These are phyloP conservation scores for Soucietia sequanensis DNA, from an alignment of 805 yeast species.

Conservation along the genomic window DNA sequence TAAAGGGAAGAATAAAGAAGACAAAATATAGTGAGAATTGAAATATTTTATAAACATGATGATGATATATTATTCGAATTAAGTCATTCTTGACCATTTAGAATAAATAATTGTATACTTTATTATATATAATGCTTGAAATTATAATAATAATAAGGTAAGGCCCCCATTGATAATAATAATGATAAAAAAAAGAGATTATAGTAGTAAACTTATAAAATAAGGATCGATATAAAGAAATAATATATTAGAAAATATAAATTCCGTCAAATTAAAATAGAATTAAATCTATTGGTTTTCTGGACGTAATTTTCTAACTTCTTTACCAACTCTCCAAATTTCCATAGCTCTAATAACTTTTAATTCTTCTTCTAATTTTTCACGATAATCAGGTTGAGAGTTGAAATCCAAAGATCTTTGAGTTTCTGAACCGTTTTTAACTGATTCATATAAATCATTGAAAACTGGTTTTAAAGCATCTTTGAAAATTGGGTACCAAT, in stretches of 20 bases:
- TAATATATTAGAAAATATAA: constrained; percentile 3
- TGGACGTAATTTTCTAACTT: constrained; percentile 99
- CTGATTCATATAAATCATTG: constrained; percentile 92
- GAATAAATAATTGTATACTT: constrained; percentile 6
- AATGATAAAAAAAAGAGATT: too few species aligned
- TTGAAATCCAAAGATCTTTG: constrained; percentile 97
- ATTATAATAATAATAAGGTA: too few species aligned
- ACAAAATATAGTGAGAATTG: constrained; percentile 1
- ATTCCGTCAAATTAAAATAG: too few species aligned
- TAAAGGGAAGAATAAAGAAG: constrained; percentile 9
- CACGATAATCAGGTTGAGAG: constrained; percentile 98
- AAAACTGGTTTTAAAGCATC: constrained; percentile 98
- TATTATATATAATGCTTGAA: too few species aligned
- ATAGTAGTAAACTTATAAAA: too few species aligned
- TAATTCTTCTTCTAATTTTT: constrained; percentile 89
- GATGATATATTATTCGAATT: constrained; percentile 4
- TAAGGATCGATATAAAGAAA: too few species aligned
- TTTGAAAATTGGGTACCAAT: constrained; percentile 99
- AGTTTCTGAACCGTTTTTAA: constrained; percentile 95
- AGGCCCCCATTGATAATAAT: too few species aligned
- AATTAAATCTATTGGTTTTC: constrained; percentile 81
- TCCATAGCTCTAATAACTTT: constrained; percentile 93
- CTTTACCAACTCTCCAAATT: constrained; percentile 99
- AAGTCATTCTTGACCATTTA: constrained; percentile 43
- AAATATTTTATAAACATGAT: neutral